phyloP scores from a whole-genome alignment of 2,329 filamentous ascomycete genomes.

The Scortechinia acanthostroma region DNA sequence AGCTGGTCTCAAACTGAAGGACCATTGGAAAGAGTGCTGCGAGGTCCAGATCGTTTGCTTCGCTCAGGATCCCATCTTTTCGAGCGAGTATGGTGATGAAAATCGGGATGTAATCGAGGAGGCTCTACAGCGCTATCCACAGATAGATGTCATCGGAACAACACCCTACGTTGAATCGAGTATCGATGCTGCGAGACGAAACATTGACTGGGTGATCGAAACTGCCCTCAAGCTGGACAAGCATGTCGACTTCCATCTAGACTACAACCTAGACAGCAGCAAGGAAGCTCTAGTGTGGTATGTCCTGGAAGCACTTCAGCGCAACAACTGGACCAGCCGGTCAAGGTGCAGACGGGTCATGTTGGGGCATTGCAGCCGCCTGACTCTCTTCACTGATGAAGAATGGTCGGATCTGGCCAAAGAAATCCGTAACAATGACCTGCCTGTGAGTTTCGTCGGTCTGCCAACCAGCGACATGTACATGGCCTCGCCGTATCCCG shows the following conservation, averaged over 20 bases:
- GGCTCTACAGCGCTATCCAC: slow-evolving; percentile 13
- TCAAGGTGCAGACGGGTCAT: slow-evolving; percentile 37
- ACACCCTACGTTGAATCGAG: slow-evolving; percentile 64
- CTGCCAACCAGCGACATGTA: slow-evolving; percentile 66
- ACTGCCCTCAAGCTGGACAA: slow-evolving; percentile 38
- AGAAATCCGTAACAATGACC: slow-evolving; percentile 31
- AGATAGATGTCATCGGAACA: slow-evolving; percentile 54
- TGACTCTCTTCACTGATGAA: slow-evolving; percentile 42
- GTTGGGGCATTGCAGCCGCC: slow-evolving; percentile 63
- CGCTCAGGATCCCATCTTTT: slow-evolving; percentile 64
- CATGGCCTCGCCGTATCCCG: slow-evolving; percentile 57
- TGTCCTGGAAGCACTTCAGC: slow-evolving; percentile 40
- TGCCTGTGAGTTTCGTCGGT: slow-evolving; percentile 62
- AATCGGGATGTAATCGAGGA: slow-evolving; percentile 38
- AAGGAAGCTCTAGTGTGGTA: slow-evolving; percentile 42
- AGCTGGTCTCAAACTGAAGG: slow-evolving; percentile 47
- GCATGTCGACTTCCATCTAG: slow-evolving; percentile 66
- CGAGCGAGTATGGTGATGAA: slow-evolving; percentile 33
- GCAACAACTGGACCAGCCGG: slow-evolving; percentile 34
- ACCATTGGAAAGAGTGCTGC: slow-evolving; percentile 40
- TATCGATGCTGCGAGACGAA: slow-evolving; percentile 35
- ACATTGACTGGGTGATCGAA: slow-evolving; percentile 56
- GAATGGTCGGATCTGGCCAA: slow-evolving; percentile 39
- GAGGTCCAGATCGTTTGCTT: slow-evolving; percentile 64
- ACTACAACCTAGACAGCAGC: slow-evolving; percentile 53